phyloP scores from a whole-genome alignment of 805 yeast genomes.

The Candida ascalaphidarum region DNA sequence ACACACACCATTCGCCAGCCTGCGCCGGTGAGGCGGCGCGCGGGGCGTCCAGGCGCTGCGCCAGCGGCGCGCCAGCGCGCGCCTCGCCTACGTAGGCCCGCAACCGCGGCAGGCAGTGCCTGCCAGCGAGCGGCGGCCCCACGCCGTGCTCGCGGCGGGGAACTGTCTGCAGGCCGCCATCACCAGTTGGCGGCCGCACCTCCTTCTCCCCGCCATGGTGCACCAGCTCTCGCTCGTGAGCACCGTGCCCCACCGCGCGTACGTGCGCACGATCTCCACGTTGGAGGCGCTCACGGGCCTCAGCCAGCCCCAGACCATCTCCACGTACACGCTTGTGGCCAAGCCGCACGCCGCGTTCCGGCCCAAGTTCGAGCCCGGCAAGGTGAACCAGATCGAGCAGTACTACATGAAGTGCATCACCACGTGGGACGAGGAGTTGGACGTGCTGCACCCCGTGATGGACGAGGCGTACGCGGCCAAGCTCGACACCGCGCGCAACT shows the following conservation, averaged over 20 bases:
- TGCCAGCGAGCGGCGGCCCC: too few relatives aligned
- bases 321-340: conserved; percentile 41
- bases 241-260: conserved; percentile 32
- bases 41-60: too few relatives aligned
- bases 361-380: conserved; percentile 48
- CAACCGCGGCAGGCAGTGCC: too few relatives aligned
- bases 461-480: conserved; percentile 11
- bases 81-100: too few relatives aligned
- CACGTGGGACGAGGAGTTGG: conserved; percentile 33
- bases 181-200: too few relatives aligned
- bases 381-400: conserved; percentile 49
- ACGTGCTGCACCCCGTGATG: conserved; percentile 17
- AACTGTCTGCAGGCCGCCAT: too few relatives aligned
- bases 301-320: conserved; percentile 32
- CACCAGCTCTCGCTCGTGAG: conserved; percentile 45
- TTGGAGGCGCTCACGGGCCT: conserved; percentile 45
- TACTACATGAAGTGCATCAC: conserved; percentile 42
- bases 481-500: conserved; percentile 25
- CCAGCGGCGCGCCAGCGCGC: too few relatives aligned
- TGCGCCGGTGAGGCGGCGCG: too few relatives aligned
- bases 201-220: conserved; percentile 28
- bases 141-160: too few relatives aligned
- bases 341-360: conserved; percentile 43
- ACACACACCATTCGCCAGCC: too few relatives aligned
- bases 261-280: conserved; percentile 36